These are phyloP conservation scores for Ramularia endophylla DNA, from an alignment of 2,329 filamentous ascomycete genomes.

Conservation along the genomic window DNA sequence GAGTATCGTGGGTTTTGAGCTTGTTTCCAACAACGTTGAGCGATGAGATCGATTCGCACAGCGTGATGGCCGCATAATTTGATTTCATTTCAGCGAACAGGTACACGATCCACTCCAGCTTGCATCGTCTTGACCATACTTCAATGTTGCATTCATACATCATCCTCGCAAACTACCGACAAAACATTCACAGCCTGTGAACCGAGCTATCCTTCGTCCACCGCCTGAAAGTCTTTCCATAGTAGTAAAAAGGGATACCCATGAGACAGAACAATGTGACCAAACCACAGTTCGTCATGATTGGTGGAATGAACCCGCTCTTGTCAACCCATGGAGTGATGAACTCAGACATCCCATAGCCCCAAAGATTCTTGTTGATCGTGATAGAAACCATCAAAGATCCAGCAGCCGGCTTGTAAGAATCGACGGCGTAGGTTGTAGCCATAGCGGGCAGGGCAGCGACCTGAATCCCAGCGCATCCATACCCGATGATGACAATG, in stretches of 20 bases:
- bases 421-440: slow-evolving; percentile 56
- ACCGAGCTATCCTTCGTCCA: slow-evolving; percentile 53
- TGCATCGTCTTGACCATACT: no score
- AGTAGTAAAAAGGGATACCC: slow-evolving; percentile 52
- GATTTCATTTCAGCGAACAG: no score
- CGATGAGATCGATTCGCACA: no score
- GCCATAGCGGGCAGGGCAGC: slow-evolving; percentile 55
- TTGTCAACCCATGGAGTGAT: slow-evolving; percentile 43
- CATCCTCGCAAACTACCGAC: no score
- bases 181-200: slow-evolving; percentile 41
- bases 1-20: no score
- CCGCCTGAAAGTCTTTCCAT: slow-evolving; percentile 53
- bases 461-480: slow-evolving; percentile 53
- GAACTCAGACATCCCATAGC: slow-evolving; percentile 48
- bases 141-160: no score
- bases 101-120: no score
- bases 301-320: slow-evolving; percentile 49
- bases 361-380: slow-evolving; percentile 59
- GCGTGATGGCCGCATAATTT: no score
- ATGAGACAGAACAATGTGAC: slow-evolving; percentile 49
- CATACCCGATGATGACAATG: slow-evolving; percentile 54
- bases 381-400: slow-evolving; percentile 56
- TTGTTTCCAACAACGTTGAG: no score
- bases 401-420: slow-evolving; percentile 58
- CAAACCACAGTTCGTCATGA: slow-evolving; percentile 55